These are phyloP conservation scores for Mycena floridula DNA, from an alignment of 768 basidiomycete species.

Conservation along the genomic window DNA sequence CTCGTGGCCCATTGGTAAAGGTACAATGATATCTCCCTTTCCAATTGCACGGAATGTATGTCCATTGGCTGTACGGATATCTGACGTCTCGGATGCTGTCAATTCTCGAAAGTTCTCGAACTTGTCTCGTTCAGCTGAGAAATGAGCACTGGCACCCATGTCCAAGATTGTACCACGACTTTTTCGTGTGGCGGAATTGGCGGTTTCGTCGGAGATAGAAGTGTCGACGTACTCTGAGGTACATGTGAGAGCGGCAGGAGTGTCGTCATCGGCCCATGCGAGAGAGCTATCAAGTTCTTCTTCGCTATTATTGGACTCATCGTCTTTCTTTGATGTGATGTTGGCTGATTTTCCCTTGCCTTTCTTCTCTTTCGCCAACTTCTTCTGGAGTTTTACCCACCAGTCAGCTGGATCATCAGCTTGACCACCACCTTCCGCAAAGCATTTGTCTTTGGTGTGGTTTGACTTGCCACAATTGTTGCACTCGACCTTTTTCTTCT, in stretches of 20 bases:
- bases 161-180: slow-evolving; percentile 16
- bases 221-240: slow-evolving; percentile 6
- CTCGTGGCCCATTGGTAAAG: slow-evolving; percentile 17
- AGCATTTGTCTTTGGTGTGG: slow-evolving; percentile 23
- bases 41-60: slow-evolving; percentile 18
- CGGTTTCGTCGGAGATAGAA: background rate
- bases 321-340: background rate
- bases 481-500: slow-evolving; percentile 14
- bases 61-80: slow-evolving; percentile 23
- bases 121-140: slow-evolving; percentile 19
- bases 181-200: background rate
- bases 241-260: background rate
- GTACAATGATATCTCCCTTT: slow-evolving; percentile 19
- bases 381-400: slow-evolving; percentile 15
- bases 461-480: slow-evolving; percentile 21
- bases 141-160: slow-evolving; percentile 26
- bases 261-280: slow-evolving; percentile 1
- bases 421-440: slow-evolving; percentile 26
- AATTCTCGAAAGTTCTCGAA: slow-evolving; percentile 20
- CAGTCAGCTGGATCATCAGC: slow-evolving; percentile 19
- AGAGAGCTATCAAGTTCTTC: slow-evolving; percentile 2
- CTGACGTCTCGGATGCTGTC: background rate
- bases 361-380: slow-evolving; percentile 9
- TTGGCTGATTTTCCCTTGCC: slow-evolving; percentile 7
- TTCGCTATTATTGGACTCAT: background rate